Base-by-base conservation (phyloP, 2,329 filamentous ascomycete genomes). In the Pseudogymnoascus sp. region DNA sequence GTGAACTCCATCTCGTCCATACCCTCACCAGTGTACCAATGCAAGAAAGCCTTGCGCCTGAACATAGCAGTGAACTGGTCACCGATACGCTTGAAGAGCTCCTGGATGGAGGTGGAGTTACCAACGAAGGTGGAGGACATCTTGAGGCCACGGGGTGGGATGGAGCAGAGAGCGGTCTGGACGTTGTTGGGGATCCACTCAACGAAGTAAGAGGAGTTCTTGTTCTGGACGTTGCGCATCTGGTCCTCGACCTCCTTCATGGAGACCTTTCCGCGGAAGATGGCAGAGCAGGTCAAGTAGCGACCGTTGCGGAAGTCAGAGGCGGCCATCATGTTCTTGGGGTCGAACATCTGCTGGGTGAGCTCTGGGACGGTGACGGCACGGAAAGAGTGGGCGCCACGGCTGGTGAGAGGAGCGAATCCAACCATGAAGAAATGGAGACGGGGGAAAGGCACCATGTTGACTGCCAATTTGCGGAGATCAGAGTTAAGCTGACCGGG, bases 1-100 rank as follows among this genome's bases (percentile, higher is more conserved):
- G 95, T 99, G 85, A 99, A 99, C 85, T 99, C 95, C 95, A 99
- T 98, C 89, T 99, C 95, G 82, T 99, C 95, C 95, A 99, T 99
- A 83, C 95, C 95, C 87, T 99, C 95, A 77, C 93, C 93, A 87
- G 95, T 99, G 84, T 99, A 99, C 95, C 95, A 99, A 85, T 98
- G 95, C 87, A 99, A 91, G 92, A 99, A 99, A 88, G 95, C 95
- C 90, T 98, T 99, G 83, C 95, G 92, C 83, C 95, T 88, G 90
- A 99, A 99, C 95, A 99, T 99, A 78, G 93, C 95, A 82, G 90
- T 93, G 88, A 99, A 99, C 84, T 99, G 95, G 81, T 99, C 95
- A 77, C 95, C 95, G 74, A 99, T 85, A 87, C 95, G 93, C 92
- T 99, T 98, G 90, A 99, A 99, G 75, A 99, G 90, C 85, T 99